Evolutionary conservation across 139 green algal species (phyloP), one percentile per base, ranked within the genome.

Genomic region (Chlamydomonas schloesseri): DNA sequence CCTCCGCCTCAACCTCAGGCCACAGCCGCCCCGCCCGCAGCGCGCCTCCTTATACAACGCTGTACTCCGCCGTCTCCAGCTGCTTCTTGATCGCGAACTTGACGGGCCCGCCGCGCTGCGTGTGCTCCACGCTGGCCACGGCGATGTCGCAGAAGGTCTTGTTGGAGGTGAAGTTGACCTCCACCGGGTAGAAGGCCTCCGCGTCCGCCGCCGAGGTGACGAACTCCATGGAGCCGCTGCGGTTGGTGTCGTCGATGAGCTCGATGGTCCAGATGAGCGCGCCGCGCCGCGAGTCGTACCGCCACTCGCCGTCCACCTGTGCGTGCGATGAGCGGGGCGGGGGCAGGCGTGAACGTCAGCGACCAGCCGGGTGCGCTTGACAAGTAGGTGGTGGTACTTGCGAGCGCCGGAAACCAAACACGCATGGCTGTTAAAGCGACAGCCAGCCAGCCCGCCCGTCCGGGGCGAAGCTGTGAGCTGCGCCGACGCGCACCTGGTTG

Each of bases 131-230:
- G 17, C 24, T 73, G 28, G 89, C 93, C 24, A 98, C 87, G 42
- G 86, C 88, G 60, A 99, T 86, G 79, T 98, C 94, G 84, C 95
- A 98, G 58, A 98, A 89, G 0, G 95, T 98, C 36, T 90, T 89
- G 53, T 84, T 89, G 47, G 93, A 90, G 20, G 84, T 92, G 91
- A 99, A 99, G 69, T 13, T 79, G 34, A 97, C 92, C 77, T 98
- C 94, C 4, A 99, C 94, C 14, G 98, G 98, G 95, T 99, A 99
- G 93, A 99, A 98, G 10, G 82, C 71, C 31, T 96, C 94, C 0
- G 95, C 29, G 81, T 97, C 91, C 17, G 92, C 87, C 9, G 93
- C 94, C 0, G 95, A 94, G 31, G 99, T 94, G 20, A 98, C 96
- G 93, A 99, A 98, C 94, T 99, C 98, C 88, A 98, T 93, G 37